phyloP scores from a whole-genome alignment of 768 basidiomycete genomes.

The Boletus reticulatus region DNA sequence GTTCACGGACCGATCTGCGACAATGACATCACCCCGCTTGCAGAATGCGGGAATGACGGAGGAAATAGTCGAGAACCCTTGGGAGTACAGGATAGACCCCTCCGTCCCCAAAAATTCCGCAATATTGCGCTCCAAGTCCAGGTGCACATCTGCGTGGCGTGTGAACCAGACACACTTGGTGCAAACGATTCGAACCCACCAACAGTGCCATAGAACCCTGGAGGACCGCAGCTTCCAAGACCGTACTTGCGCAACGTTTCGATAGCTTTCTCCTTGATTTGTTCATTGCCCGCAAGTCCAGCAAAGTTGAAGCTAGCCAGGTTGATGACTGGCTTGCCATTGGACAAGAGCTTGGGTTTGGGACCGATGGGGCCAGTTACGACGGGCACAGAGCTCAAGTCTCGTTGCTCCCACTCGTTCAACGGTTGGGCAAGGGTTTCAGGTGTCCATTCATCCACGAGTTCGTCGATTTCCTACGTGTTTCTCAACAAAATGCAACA shows the following conservation, averaged over 20 bases:
- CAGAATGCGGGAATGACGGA: constrained; percentile 97
- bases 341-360: constrained; percentile 72
- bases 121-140: constrained; percentile 83
- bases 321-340: constrained; percentile 77
- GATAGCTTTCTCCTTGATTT: constrained; percentile 81
- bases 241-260: constrained; percentile 88
- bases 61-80: constrained; percentile 87
- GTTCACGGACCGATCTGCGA: constrained; percentile 96
- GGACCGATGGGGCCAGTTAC: constrained; percentile 80
- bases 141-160: constrained; percentile 74
- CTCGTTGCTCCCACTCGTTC: constrained; percentile 54
- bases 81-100: constrained; percentile 87
- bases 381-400: constrained; percentile 73
- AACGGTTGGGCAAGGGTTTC: constrained; percentile 75
- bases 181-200: constrained; percentile 48
- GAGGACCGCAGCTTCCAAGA: constrained; percentile 92
- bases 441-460: constrained; percentile 94
- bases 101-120: constrained; percentile 91
- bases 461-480: constrained; percentile 87
- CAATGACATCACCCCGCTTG: constrained; percentile 96
- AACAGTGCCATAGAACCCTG: constrained; percentile 95
- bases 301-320: constrained; percentile 91
- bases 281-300: constrained; percentile 84
- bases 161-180: not conserved
- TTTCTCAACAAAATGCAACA: not conserved